Evolutionary conservation across 2,329 filamentous ascomycete genomes (phyloP).

Genomic region (Cadophora malorum): DNA sequence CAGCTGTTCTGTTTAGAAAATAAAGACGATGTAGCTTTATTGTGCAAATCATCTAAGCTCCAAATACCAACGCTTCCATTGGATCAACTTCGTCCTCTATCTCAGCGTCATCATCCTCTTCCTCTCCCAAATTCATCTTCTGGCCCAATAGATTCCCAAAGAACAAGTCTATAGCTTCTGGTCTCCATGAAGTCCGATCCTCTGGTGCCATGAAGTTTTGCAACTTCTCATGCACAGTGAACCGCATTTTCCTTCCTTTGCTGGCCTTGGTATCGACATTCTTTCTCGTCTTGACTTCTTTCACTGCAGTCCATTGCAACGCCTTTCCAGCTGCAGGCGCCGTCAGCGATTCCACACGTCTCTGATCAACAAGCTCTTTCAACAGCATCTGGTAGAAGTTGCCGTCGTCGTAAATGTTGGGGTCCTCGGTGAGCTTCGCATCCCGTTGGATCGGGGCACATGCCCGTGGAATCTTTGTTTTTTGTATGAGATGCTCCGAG

Average conservation of each 20-base stretch:
- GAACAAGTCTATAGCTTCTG: constrained; percentile 77
- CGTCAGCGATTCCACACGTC: constrained; percentile 70
- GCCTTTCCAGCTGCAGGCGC: constrained; percentile 47
- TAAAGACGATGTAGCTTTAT: not conserved
- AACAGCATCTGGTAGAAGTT: constrained; percentile 94
- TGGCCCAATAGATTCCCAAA: constrained; percentile 79
- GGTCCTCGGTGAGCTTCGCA: constrained; percentile 62
- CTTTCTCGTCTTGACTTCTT: constrained; percentile 81
- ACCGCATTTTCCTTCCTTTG: constrained; percentile 92
- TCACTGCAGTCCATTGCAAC: constrained; percentile 67
- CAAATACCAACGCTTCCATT: constrained; percentile 21
- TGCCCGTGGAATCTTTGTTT: constrained; percentile 74
- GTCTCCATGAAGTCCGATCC: constrained; percentile 80
- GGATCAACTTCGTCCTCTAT: constrained; percentile 40
- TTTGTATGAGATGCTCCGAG: constrained; percentile 70
- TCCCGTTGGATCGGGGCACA: constrained; percentile 75
- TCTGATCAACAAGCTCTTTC: constrained; percentile 91
- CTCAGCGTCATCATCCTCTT: constrained; percentile 55
- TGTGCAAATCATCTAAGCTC: not conserved
- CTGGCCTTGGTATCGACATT: constrained; percentile 92
- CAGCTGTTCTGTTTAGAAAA: not conserved
- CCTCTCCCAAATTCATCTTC: constrained; percentile 69
- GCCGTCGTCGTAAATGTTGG: constrained; percentile 84
- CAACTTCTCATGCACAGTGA: constrained; percentile 94
- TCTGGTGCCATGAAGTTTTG: constrained; percentile 98